Percentiles rank a stretch among this genome's conserved stretches.
Evolutionary conservation across 139 green algal species (phyloP).

Genomic region (Chlamydomonas sp.): DNA sequence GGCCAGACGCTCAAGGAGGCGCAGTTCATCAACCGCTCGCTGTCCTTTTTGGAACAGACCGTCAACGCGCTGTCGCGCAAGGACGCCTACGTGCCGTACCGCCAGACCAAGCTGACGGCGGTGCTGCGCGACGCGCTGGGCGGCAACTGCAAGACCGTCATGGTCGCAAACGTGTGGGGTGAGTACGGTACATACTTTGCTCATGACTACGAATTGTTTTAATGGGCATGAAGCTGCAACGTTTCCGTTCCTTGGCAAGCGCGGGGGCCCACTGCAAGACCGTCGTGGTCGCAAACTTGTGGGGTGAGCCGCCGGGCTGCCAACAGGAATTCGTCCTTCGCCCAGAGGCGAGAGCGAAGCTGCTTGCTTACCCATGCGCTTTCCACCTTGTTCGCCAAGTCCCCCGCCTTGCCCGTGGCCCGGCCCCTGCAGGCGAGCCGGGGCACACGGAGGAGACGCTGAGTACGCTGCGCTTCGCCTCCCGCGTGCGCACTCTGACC

Average conservation of each 20-base stretch:
- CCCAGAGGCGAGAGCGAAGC: too few species aligned
- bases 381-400: not conserved
- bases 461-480: conserved; percentile 81
- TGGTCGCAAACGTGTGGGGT: conserved; percentile 85
- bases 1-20: conserved; percentile 72
- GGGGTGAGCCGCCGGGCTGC: too few species aligned
- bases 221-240: too few species aligned
- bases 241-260: too few species aligned
- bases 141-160: conserved; percentile 84
- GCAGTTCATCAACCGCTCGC: conserved; percentile 86
- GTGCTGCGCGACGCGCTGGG: conserved; percentile 82
- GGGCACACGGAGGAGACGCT: conserved; percentile 79
- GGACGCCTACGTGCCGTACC: conserved; percentile 75
- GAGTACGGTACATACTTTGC: not conserved
- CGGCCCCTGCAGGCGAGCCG: conserved; percentile 48
- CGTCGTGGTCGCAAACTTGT: too few species aligned
- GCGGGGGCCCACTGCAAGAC: too few species aligned
- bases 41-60: conserved; percentile 89
- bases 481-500: conserved; percentile 53
- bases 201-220: too few species aligned
- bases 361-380: not conserved
- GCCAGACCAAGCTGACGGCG: conserved; percentile 82
- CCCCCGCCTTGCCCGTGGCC: not conserved
- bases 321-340: too few species aligned
- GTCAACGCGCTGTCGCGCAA: conserved; percentile 73